phyloP scores from a whole-genome alignment of 2,329 filamentous ascomycete genomes.

The Phialocephala subalpina region DNA sequence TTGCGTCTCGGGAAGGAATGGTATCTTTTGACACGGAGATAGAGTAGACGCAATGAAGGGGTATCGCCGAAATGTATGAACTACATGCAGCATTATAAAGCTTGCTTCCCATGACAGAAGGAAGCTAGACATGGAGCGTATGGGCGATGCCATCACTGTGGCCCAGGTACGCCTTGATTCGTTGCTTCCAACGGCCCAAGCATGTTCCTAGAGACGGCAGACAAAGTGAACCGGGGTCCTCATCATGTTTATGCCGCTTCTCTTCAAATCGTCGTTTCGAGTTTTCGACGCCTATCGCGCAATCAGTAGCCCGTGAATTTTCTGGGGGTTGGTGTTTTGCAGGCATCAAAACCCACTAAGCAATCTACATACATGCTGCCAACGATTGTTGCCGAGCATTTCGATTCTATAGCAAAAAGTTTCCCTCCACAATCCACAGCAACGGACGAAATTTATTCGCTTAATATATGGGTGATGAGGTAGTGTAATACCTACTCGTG shows the following conservation, averaged over 20 bases:
- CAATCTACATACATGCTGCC: neutral
- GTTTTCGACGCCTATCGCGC: neutral
- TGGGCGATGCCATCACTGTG: neutral
- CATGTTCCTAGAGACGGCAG: neutral
- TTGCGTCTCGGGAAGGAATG: neutral
- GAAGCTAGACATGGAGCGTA: neutral
- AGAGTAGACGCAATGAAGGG: too few relatives aligned
- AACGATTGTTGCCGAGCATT: neutral
- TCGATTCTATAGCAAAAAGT: neutral
- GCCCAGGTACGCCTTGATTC: neutral
- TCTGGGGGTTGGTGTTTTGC: neutral
- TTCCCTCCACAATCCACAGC: too few relatives aligned
- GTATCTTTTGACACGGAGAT: neutral
- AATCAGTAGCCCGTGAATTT: neutral
- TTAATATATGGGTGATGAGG: neutral
- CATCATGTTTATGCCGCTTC: neutral
- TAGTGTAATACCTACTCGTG: neutral
- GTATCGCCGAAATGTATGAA: too few relatives aligned
- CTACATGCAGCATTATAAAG: neutral
- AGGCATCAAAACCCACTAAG: neutral
- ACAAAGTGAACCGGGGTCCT: neutral
- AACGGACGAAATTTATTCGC: neutral
- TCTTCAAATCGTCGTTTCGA: neutral
- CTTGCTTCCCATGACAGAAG: neutral
- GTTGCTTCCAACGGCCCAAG: neutral